A percentile compares a stretch with the other conserved stretches of the same genome.
Conservation (phyloP, 2,329 filamentous ascomycete species). For the Fusarium subglutinans region DNA sequence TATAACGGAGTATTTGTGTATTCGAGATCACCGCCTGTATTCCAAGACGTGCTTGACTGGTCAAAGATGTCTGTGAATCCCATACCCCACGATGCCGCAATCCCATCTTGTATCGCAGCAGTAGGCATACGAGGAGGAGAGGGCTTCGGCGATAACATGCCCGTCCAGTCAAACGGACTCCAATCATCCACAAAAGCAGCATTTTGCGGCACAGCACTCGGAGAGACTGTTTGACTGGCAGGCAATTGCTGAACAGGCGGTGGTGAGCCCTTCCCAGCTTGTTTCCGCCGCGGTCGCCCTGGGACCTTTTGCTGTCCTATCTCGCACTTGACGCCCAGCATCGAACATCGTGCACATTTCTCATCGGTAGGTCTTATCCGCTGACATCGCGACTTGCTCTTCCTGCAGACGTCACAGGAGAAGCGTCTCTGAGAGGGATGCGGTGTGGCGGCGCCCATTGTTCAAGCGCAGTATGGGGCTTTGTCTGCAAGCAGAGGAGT, state of each 20-base stretch:
- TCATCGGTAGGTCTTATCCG: not conserved
- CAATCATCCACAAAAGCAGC: not conserved
- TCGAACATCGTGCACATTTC: not conserved
- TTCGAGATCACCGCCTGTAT: not conserved
- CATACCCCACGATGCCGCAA: not conserved
- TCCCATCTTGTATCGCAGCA: not conserved
- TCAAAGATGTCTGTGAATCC: not conserved
- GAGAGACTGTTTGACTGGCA: not conserved
- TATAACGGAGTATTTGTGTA: accelerated
- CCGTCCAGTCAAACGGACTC: not conserved
- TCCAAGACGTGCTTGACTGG: not conserved
- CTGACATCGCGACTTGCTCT: not conserved
- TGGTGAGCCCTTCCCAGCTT: not conserved
- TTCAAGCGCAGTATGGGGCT: not conserved
- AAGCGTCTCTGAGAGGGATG: not conserved
- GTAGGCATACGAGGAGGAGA: not conserved
- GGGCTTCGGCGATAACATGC: accelerated
- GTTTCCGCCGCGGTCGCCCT: not conserved
- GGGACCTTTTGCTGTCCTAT: not conserved
- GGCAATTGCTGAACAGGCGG: not conserved
- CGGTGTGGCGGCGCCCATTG: not conserved
- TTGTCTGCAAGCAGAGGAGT: not conserved
- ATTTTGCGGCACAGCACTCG: accelerated
- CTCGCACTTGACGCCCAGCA: not conserved
- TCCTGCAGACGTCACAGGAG: not conserved